Conservation (phyloP, 2,329 filamentous ascomycete species). For the Colletotrichum sp. region DNA sequence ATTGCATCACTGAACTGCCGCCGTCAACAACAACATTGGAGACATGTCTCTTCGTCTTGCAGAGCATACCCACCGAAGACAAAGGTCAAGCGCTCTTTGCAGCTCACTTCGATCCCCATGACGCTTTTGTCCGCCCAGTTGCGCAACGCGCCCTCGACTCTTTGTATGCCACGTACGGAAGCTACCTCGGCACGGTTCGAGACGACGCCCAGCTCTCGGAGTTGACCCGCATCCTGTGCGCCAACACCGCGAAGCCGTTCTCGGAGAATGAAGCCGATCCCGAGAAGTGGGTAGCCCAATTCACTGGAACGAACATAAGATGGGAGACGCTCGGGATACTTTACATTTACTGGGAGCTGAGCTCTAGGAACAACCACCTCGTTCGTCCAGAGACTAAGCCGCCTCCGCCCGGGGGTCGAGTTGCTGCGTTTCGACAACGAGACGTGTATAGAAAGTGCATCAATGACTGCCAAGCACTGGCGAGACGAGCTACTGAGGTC, state of each 20-base stretch:
- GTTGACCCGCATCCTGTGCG: conserved; percentile 26
- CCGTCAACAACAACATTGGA: conserved; percentile 27
- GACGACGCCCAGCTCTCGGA: conserved; percentile 4
- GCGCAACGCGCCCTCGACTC: conserved; percentile 10
- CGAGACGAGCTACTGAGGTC: conserved; percentile 20
- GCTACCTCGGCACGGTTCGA: conserved; percentile 21
- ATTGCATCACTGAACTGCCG: not conserved
- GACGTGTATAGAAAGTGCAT: conserved; percentile 32
- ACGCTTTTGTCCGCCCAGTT: conserved; percentile 23
- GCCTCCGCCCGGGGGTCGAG: not conserved
- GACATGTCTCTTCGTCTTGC: conserved; percentile 42
- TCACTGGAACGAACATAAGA: not conserved
- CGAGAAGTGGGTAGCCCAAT: conserved; percentile 13
- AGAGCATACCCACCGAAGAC: conserved; percentile 31
- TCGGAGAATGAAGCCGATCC: conserved; percentile 9
- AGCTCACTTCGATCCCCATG: conserved; percentile 19
- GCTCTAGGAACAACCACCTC: not conserved
- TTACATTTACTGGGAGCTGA: conserved; percentile 22
- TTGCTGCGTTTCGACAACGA: conserved; percentile 7
- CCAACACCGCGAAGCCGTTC: conserved; percentile 21
- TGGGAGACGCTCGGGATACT: conserved; percentile 21
- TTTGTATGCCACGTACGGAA: conserved; percentile 23
- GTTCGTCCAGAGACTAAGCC: conserved; percentile 13
- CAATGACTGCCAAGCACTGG: conserved; percentile 38
- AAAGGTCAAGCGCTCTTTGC: conserved; percentile 13